Base-by-base conservation (phyloP, 805 yeast species). In the Sugiyamaella mastotermitis region DNA sequence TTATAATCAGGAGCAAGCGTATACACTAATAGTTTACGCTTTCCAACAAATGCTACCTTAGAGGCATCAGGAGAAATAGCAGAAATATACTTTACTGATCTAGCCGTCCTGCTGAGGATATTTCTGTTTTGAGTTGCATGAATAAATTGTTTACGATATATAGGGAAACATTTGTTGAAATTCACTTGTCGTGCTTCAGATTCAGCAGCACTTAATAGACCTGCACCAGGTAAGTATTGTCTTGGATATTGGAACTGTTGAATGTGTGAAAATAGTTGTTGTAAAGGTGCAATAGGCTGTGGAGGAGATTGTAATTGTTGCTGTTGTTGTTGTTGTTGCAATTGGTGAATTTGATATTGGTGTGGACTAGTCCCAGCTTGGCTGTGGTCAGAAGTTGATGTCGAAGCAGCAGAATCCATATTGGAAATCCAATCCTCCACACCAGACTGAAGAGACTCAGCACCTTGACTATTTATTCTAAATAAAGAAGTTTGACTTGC, bases 91-190 rank as follows among this genome's bases (percentile, higher is more conserved):
- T 70, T 64, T 36, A 76, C 62, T 58, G 66, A 62, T 23, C 71
- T 61, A n/a, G n/a, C n/a, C n/a, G n/a, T n/a, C n/a, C n/a, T n/a
- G n/a, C n/a, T n/a, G 35, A 72, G 55, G 22, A 76, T 61, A 38
- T 74, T 63, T 34, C 68, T 68, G 6, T 76, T 59, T 41, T 75
- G 79, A 0, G 80, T 73, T 19, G 66, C 61, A 51, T 69, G 71
- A 31, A 75, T 75, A 35, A 69, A 66, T 35, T 74, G 68, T 45
- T 74, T 79, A 42, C 95, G 69, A 54, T 81, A 83, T 39, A 78
- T 74, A 0, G 97, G 97, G 60, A 85, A 87, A 50, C 90, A 84
- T 50, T 78, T 81, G 4, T 80, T 78, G 56, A 79, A 85, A 37
- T 77, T 68, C 38, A 72, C 40, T 33, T 51, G 55, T 20, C 52